Evolutionary conservation across 1,284 basidiomycete species (phyloP), one percentile per base, ranked within the genome.

Genomic region (Ustilago cynodontis): DNA sequence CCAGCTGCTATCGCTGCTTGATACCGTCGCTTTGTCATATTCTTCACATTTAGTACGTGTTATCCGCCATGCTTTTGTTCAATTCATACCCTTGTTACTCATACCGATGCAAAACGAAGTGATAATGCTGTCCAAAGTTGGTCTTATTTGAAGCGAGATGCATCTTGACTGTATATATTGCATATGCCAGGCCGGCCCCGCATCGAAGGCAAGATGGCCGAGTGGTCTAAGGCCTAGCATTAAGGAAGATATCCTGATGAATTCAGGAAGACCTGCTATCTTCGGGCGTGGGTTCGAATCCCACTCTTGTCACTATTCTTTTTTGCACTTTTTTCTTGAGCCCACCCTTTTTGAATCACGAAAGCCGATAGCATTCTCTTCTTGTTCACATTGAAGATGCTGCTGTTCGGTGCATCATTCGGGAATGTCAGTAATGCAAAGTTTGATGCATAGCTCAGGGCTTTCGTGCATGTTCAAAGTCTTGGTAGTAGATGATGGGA

Each of bases 221-320:
- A 77, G 70, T 73, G 75, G 75, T 77, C 74, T 77, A 77, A 77
- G 75, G 75, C 75, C 70, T 77, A 77, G 71, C 70, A 77, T 77
- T 77, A 72, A 77, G 71, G 75, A 67, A 71, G 63, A 73, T 77
- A 71, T 69, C 55, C 58, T 56, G 60, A 41, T 28, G 29, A 6
- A 45, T n/a, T 50, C 57, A 43, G 58, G 50, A 60, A 59, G 33
- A 65, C 56, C 75, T 77, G 70, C 75, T 77, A 77, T 82, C 80
- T 82, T 82, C 80, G 81, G 81, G 81, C 82, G 82, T 82, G 82
- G 82, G 82, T 83, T 83, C 81, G 82, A 83, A 83, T 83, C 82
- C 81, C 81, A 82, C 82, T 81, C 75, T 82, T 81, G 79, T 83
- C 80, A 83, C 58, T 33, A 5, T 33, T 33, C 11, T 33, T 33